Percentiles rank a stretch among this genome's conserved stretches.
Conservation (phyloP, 2,329 filamentous ascomycete species). For the Colletotrichum magnum region DNA sequence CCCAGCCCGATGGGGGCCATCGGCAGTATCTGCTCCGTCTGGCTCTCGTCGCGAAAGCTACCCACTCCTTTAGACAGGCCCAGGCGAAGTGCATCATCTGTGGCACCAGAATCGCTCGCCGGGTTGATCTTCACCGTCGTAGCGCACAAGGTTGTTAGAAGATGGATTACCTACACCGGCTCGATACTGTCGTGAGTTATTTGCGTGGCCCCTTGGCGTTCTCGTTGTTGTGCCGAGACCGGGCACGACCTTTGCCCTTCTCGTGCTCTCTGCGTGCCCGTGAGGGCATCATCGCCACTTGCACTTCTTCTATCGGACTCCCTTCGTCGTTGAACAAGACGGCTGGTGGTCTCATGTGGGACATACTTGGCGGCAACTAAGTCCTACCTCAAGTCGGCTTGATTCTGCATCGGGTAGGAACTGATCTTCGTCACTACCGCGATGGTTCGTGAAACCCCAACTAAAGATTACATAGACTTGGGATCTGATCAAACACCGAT, state of each 20-base stretch:
- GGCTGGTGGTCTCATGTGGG: conserved; percentile 40
- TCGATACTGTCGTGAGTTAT: conserved; percentile 40
- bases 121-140: conserved; percentile 39
- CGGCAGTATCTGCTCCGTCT: conserved; percentile 55
- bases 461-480: conserved; percentile 13
- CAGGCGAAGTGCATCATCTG: conserved; percentile 44
- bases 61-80: conserved; percentile 53
- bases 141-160: conserved; percentile 41
- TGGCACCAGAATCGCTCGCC: conserved; percentile 42
- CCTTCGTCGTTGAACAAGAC: conserved; percentile 51
- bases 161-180: conserved; percentile 40
- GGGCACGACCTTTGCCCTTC: conserved; percentile 38
- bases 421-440: conserved; percentile 49
- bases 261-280: conserved; percentile 45
- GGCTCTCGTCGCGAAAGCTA: conserved; percentile 52
- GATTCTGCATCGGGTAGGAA: conserved; percentile 47
- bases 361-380: conserved; percentile 18
- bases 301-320: conserved; percentile 40
- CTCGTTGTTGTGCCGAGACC: conserved; percentile 40
- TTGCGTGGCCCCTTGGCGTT: conserved; percentile 41
- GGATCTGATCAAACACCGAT: no score
- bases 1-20: conserved; percentile 52
- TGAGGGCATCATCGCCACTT: conserved; percentile 42
- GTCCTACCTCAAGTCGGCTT: conserved; percentile 51
- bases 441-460: conserved; percentile 41